Percentiles rank a stretch among this genome's conserved stretches.
Conservation (phyloP, 2,329 filamentous ascomycete species). For the Fusarium sarcochroum region DNA sequence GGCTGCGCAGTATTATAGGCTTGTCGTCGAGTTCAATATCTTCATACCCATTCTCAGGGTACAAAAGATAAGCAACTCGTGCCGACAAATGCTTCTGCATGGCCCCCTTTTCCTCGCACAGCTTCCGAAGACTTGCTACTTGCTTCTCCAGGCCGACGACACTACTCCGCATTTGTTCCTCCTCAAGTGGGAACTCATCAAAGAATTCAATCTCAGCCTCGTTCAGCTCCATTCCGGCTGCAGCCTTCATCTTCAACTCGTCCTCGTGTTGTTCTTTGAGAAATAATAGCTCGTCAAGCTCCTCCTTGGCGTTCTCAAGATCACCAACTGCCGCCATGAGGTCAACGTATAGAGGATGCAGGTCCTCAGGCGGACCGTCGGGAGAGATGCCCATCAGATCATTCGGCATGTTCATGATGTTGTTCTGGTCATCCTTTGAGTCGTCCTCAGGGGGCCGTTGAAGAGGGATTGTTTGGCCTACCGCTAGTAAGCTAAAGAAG, state of each 20-base stretch:
- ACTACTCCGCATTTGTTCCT: conserved; percentile 51
- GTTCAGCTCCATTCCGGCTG: conserved; percentile 48
- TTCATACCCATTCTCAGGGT: conserved; percentile 55
- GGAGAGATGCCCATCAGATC: conserved; percentile 55
- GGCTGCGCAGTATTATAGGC: conserved; percentile 40
- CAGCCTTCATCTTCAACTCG: conserved; percentile 53
- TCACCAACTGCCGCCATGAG: conserved; percentile 61
- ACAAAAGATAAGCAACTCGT: conserved; percentile 57
- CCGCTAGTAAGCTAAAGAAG: conserved; percentile 57
- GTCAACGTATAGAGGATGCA: conserved; percentile 63
- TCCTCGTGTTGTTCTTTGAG: conserved; percentile 57
- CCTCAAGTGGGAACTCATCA: conserved; percentile 57
- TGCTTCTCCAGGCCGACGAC: conserved; percentile 53
- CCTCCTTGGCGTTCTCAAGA: conserved; percentile 63
- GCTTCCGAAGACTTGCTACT: conserved; percentile 53
- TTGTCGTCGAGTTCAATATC: conserved; percentile 59
- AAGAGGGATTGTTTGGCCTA: conserved; percentile 43
- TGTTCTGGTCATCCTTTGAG: conserved; percentile 15
- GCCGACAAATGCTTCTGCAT: conserved; percentile 60
- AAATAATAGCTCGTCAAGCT: conserved; percentile 60
- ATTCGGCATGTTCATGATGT: conserved; percentile 48
- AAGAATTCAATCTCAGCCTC: conserved; percentile 62
- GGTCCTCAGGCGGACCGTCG: conserved; percentile 54
- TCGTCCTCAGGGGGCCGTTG: conserved; percentile 17
- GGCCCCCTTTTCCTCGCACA: conserved; percentile 59